These are phyloP conservation scores for Plasmodium coatneyi DNA, from an alignment of 169 alveolate genomes.

Conservation along the genomic window DNA sequence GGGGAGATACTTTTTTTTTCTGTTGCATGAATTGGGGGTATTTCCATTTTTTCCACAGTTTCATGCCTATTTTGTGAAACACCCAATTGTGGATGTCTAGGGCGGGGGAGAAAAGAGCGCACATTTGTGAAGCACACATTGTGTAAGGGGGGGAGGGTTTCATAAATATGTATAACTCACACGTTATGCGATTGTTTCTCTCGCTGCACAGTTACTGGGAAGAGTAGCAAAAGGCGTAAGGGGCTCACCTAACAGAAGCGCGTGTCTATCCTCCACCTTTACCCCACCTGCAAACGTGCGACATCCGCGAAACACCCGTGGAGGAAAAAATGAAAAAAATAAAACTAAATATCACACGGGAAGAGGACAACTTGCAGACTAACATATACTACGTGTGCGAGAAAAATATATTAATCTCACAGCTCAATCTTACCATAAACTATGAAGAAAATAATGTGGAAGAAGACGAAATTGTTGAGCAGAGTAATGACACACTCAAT, in stretches of 20 bases:
- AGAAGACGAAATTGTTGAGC: constrained; percentile 30
- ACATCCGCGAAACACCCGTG: background rate
- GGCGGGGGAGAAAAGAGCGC: background rate
- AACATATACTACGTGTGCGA: constrained; percentile 75
- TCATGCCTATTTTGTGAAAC: background rate
- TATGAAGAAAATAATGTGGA: constrained; percentile 60
- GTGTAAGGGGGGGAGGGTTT: background rate
- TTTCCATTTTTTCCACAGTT: background rate
- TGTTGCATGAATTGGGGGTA: background rate
- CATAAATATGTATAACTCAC: background rate
- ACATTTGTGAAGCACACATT: background rate
- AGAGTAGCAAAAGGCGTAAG: background rate
- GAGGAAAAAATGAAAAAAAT: constrained; percentile 56
- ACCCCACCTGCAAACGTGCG: background rate
- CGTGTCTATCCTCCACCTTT: background rate
- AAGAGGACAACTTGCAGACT: constrained; percentile 55
- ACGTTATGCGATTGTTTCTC: background rate
- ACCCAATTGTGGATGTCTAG: background rate
- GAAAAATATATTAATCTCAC: constrained; percentile 58
- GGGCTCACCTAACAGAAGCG: background rate
- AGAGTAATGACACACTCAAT: background rate
- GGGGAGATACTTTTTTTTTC: background rate
- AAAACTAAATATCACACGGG: constrained; percentile 59
- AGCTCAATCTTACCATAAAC: constrained; percentile 54
- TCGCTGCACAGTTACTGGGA: background rate